These are phyloP conservation scores for Saccharomycopsis synnaedendra DNA, from an alignment of 805 yeast genomes.

Conservation along the genomic window DNA sequence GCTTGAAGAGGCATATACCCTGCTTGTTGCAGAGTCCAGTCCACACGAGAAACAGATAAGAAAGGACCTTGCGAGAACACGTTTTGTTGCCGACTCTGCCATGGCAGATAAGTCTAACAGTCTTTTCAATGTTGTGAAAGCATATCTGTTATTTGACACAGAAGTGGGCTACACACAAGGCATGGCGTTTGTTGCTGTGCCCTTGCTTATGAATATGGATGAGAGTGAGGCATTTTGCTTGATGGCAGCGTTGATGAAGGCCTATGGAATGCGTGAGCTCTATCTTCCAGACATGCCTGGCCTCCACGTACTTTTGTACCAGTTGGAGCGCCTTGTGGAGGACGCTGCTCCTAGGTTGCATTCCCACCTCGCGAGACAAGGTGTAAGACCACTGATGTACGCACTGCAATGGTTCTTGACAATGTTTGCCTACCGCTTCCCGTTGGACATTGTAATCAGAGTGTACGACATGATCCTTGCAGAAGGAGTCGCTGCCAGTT, in stretches of 20 bases:
- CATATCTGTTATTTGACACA: slow-evolving; percentile 74
- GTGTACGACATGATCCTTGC: slow-evolving; percentile 82
- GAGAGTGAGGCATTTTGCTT: slow-evolving; percentile 82
- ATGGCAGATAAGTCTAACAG: slow-evolving; percentile 49
- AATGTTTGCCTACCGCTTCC: slow-evolving; percentile 89
- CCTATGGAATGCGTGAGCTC: slow-evolving; percentile 66
- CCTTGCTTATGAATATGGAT: slow-evolving; percentile 66
- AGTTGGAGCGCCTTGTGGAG: slow-evolving; percentile 81
- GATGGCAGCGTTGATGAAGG: slow-evolving; percentile 72
- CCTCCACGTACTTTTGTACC: slow-evolving; percentile 70
- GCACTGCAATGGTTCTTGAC: slow-evolving; percentile 98
- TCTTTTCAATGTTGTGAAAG: slow-evolving; percentile 65
- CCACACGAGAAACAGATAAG: slow-evolving; percentile 64
- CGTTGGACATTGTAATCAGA: slow-evolving; percentile 75
- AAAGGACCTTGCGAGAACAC: slow-evolving; percentile 77
- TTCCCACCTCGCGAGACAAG: slow-evolving; percentile 73
- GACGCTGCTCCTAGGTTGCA: slow-evolving; percentile 60
- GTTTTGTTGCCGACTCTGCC: slow-evolving; percentile 50
- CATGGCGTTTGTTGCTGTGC: slow-evolving; percentile 88
- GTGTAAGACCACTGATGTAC: slow-evolving; percentile 87
- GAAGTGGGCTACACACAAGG: slow-evolving; percentile 98
- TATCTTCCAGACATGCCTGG: slow-evolving; percentile 93
- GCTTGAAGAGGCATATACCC: slow-evolving; percentile 46
- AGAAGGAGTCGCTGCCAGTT: slow-evolving; percentile 81
- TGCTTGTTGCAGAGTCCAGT: slow-evolving; percentile 32